These are phyloP conservation scores for Didymella glomerata DNA, from an alignment of 2,329 filamentous ascomycete species.

Conservation along the genomic window DNA sequence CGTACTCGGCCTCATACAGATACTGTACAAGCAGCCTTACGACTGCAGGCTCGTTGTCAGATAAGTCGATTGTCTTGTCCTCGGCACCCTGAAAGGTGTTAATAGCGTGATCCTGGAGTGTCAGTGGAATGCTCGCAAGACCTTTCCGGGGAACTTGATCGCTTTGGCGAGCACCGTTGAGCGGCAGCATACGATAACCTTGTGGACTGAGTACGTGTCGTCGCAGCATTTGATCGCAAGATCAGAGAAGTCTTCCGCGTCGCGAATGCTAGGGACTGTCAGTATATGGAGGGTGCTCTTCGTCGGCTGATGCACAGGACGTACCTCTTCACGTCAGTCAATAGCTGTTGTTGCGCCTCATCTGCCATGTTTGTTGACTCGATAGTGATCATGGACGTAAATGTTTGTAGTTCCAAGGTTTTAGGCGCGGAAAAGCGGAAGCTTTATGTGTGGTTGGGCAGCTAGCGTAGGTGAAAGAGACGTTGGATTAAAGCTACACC, in stretches of 20 bases:
- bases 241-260: background rate
- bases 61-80: slow-evolving; percentile 9
- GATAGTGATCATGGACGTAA: background rate
- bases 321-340: background rate
- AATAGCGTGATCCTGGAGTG: too few species aligned
- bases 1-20: slow-evolving; percentile 32
- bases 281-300: too few species aligned
- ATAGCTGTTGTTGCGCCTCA: background rate
- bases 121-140: too few species aligned
- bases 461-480: background rate
- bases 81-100: background rate
- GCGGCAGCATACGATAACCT: background rate
- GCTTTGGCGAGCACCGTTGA: background rate
- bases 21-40: slow-evolving; percentile 28
- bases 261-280: too few species aligned
- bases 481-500: background rate
- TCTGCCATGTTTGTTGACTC: background rate
- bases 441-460: background rate
- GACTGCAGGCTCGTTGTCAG: slow-evolving; percentile 23
- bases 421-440: too few species aligned
- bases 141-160: background rate
- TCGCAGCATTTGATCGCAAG: background rate
- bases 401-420: too few species aligned
- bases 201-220: background rate
- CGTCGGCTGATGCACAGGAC: background rate